phyloP scores from a whole-genome alignment of 2,329 filamentous ascomycete species.

The Xenoacremonium recifei region DNA sequence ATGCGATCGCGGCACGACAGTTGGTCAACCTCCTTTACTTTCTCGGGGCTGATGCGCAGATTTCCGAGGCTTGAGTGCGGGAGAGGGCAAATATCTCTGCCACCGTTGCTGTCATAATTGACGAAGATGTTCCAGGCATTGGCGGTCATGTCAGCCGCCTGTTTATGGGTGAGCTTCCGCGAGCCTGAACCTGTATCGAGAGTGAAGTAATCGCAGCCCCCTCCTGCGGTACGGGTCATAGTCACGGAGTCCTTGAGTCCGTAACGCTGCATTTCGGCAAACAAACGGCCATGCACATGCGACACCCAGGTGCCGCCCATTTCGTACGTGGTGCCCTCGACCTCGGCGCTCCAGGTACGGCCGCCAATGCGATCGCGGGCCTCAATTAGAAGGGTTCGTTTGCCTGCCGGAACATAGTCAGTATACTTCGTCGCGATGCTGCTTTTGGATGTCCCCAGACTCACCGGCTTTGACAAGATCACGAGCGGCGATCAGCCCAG shows the following conservation, averaged over 20 bases:
- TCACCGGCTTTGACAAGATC: slow-evolving; percentile 11
- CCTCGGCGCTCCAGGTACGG: slow-evolving; percentile 21
- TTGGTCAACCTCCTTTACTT: slow-evolving; percentile 20
- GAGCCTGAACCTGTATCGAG: slow-evolving; percentile 16
- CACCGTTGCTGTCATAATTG: slow-evolving; percentile 26
- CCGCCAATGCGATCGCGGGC: slow-evolving; percentile 38
- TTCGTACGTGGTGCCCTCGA: slow-evolving; percentile 38
- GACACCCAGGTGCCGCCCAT: slow-evolving; percentile 44
- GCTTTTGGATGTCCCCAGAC: neutral
- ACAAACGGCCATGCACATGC: slow-evolving; percentile 37
- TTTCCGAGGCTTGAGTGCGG: slow-evolving; percentile 17
- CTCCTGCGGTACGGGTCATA: slow-evolving; percentile 10
- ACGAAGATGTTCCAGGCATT: slow-evolving; percentile 23
- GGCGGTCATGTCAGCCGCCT: slow-evolving; percentile 21
- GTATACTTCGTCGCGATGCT: no score
- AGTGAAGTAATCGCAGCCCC: slow-evolving; percentile 14
- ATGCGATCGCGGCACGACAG: slow-evolving; percentile 25
- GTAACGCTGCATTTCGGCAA: slow-evolving; percentile 41
- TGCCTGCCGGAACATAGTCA: no score
- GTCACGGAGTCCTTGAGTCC: slow-evolving; percentile 27
- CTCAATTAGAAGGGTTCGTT: slow-evolving; percentile 34
- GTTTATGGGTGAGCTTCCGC: slow-evolving; percentile 22
- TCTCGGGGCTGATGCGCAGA: slow-evolving; percentile 4
- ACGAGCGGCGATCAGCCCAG: slow-evolving; percentile 16
- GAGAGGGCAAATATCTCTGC: slow-evolving; percentile 23